These are phyloP conservation scores for Lagenidium giganteum DNA, from an alignment of 352 stramenopile genomes.

Conservation along the genomic window DNA sequence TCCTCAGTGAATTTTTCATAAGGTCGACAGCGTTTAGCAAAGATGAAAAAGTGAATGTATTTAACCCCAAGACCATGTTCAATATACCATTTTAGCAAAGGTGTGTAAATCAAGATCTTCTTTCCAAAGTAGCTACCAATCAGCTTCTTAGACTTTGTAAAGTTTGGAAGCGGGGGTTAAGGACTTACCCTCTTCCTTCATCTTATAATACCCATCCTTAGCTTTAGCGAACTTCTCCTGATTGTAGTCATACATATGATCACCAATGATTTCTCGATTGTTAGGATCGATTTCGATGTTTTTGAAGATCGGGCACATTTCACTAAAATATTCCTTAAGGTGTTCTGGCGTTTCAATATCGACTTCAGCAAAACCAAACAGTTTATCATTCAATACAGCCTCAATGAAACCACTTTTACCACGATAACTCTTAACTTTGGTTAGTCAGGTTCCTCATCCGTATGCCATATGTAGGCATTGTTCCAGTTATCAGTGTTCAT, in stretches of 20 bases:
- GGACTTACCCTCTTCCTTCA: too few relatives aligned
- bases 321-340: constrained; percentile 17
- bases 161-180: too few relatives aligned
- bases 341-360: constrained; percentile 21
- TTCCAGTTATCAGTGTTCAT: too few relatives aligned
- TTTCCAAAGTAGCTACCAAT: constrained; percentile 24
- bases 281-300: constrained; percentile 9
- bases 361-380: constrained; percentile 24
- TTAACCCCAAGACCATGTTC: constrained; percentile 14
- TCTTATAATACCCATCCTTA: too few relatives aligned
- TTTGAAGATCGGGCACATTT: constrained; percentile 22
- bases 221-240: background rate
- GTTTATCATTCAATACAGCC: constrained; percentile 18
- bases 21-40: constrained; percentile 4
- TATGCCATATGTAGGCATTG: constrained; percentile 9
- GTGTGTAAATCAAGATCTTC: constrained; percentile 20
- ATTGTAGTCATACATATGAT: constrained; percentile 15
- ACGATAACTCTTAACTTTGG: constrained; percentile 15
- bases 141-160: constrained; percentile 11
- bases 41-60: constrained; percentile 21
- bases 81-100: constrained; percentile 26
- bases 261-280: constrained; percentile 5
- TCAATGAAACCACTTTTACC: constrained; percentile 13
- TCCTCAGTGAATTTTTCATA: constrained; percentile 12
- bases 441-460: too few relatives aligned